A percentile compares a stretch with the other conserved stretches of the same genome.
These are phyloP conservation scores for Syzygium grande DNA, from an alignment of 345 rosid species.

Conservation along the genomic window DNA sequence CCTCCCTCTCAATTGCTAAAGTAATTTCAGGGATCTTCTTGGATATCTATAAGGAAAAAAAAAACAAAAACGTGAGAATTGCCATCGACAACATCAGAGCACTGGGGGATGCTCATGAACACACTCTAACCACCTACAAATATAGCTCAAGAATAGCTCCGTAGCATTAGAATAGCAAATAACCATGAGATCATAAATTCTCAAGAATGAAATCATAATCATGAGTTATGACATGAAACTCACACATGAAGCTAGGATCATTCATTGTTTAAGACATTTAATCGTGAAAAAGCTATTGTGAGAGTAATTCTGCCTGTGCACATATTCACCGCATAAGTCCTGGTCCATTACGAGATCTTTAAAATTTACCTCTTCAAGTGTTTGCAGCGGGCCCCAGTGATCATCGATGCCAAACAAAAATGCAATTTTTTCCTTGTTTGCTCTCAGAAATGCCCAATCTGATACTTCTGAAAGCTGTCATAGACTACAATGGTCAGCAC, in stretches of 20 bases:
- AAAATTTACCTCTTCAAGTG: slow-evolving; percentile 58
- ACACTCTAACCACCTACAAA: not conserved
- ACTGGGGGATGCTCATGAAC: not conserved
- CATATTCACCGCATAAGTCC: not conserved
- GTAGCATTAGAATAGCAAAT: not conserved
- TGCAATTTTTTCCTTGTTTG: slow-evolving; percentile 41
- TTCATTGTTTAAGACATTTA: not conserved
- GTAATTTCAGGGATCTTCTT: slow-evolving; percentile 42
- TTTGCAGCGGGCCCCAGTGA: slow-evolving; percentile 80
- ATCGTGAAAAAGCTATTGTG: not conserved
- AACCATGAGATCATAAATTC: not conserved
- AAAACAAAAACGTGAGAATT: not conserved
- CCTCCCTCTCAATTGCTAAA: slow-evolving; percentile 69
- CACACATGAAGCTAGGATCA: not conserved
- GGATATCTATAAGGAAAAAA: slow-evolving; percentile 32
- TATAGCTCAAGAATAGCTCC: not conserved
- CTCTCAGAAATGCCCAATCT: slow-evolving; percentile 72
- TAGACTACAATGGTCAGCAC: slow-evolving; percentile 11
- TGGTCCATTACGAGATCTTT: not conserved
- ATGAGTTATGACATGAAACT: not conserved
- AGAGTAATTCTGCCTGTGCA: not conserved
- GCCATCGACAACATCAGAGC: not conserved
- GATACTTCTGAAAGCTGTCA: slow-evolving; percentile 59
- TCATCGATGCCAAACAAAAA: slow-evolving; percentile 70
- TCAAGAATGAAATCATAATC: not conserved